Evolutionary conservation across 257 asterid genomes (phyloP), one percentile per base, ranked within the genome.

Genomic region (Verbascum thapsus): DNA sequence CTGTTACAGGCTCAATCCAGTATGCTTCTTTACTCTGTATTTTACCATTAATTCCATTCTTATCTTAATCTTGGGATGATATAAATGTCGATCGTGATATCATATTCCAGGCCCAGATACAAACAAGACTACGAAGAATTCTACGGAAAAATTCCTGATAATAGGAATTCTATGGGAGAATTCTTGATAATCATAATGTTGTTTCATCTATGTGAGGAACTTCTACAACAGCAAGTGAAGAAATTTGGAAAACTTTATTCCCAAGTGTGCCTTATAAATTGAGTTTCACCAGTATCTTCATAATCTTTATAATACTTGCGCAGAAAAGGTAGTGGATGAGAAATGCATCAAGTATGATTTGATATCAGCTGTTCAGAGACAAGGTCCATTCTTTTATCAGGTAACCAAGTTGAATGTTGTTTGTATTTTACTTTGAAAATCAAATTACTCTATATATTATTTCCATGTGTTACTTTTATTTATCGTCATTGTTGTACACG

Each of bases 1-100:
- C 72, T 87, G 95, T 69, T 97, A 94, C 84, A 86, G 97, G 63
- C 96, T 94, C 63, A 94, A 87, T 72, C 99, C 99, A 37, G 99
- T 94, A 85, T 22, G 85, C 26, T 62, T 57, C 61, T 50, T 16
- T 58, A 17, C 50, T 34, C 13, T 71, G 16, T 61, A 19, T 51
- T 68, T 49, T 72, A 52, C 16, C 32, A 60, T 63, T 8, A 16
- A 15, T 74, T 55, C 59, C 53, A 11, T 49, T 53, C 18, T 40
- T 72, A 8, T 40, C n/a, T 45, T 72, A n/a, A 48, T 35, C 65
- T 34, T n/a, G 42, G 59, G 43, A 53, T 35, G 1, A 11, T 13
- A 19, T 63, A 55, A 61, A 30, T 35, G 37, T 37, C 34, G 39
- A 19, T 49, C 43, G 48, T 61, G 10, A 26, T 71, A 56, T 49